A percentile compares a stretch with the other conserved stretches of the same genome.
Conservation (phyloP, 306 rosid genomes). For the Citrullus amarus region DNA sequence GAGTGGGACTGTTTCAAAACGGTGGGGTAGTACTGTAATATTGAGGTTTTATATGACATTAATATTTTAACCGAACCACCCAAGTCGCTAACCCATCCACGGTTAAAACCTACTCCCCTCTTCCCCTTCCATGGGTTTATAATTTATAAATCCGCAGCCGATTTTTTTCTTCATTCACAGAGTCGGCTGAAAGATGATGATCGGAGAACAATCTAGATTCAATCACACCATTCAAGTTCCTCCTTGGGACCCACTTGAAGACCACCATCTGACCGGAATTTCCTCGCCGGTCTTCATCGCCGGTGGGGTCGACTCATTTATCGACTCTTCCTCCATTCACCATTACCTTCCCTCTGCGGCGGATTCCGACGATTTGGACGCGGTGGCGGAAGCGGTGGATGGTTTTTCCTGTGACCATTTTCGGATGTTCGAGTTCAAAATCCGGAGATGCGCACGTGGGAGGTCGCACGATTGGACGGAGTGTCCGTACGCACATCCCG, state of each 20-base stretch:
- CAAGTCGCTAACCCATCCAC: conserved; percentile 1
- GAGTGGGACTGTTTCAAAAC: neutral
- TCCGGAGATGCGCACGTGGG: conserved; percentile 49
- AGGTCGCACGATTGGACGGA: conserved; percentile 89
- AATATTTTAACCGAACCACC: neutral
- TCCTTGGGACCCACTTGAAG: conserved; percentile 3
- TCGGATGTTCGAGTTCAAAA: conserved; percentile 79
- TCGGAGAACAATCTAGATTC: neutral
- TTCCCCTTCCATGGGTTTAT: neutral
- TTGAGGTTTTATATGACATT: neutral
- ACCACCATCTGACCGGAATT: neutral
- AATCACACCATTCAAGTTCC: neutral
- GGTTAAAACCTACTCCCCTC: neutral
- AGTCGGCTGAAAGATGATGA: neutral
- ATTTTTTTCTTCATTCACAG: neutral
- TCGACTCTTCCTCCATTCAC: conserved; percentile 27
- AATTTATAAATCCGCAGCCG: neutral
- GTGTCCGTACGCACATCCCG: conserved; percentile 86
- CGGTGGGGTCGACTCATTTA: conserved; percentile 14
- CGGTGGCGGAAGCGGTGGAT: neutral
- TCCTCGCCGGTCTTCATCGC: conserved; percentile 17
- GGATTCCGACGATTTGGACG: conserved; percentile 32
- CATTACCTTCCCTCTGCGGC: conserved; percentile 26
- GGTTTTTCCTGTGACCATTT: conserved; percentile 55
- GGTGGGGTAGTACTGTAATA: neutral